Percentiles rank a stretch among this genome's conserved stretches.
phyloP scores from a whole-genome alignment of 2,329 filamentous ascomycete species.

The Paraconiothyrium sp. region DNA sequence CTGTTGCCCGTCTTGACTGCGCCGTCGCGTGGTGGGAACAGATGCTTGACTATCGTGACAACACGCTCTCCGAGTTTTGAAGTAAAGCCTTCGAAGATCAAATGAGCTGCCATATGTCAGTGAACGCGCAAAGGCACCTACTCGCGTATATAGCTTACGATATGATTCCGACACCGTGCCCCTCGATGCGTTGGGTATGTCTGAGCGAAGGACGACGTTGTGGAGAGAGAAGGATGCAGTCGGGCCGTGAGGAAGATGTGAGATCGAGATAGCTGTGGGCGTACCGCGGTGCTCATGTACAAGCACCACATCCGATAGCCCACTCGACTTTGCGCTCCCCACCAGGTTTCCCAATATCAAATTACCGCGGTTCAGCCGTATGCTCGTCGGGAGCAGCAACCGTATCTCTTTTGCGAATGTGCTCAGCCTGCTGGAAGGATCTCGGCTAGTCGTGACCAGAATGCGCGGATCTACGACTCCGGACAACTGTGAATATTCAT shows the following conservation, averaged over 20 bases:
- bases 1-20: constrained; percentile 83
- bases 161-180: constrained; percentile 93
- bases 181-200: constrained; percentile 86
- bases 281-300: constrained; percentile 89
- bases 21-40: constrained; percentile 89
- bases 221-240: constrained; percentile 88
- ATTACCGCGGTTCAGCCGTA: constrained; percentile 91
- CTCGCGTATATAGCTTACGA: constrained; percentile 45
- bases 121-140: too few relatives aligned
- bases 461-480: constrained; percentile 90
- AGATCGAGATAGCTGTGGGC: constrained; percentile 87
- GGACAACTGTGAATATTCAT: constrained; percentile 91
- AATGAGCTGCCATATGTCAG: constrained; percentile 63
- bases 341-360: constrained; percentile 87
- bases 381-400: constrained; percentile 82
- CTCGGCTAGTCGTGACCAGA: constrained; percentile 88
- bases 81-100: constrained; percentile 94
- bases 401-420: constrained; percentile 94
- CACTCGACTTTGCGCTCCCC: constrained; percentile 79
- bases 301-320: constrained; percentile 80
- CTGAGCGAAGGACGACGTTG: constrained; percentile 90
- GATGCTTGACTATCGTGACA: constrained; percentile 89
- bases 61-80: constrained; percentile 82
- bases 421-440: constrained; percentile 83
- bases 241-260: constrained; percentile 87